Percentiles rank a stretch among this genome's conserved stretches.
Evolutionary conservation across 225 moss, liverwort and hornwort genomes (phyloP).

Genomic region (Climacium dendroides): DNA sequence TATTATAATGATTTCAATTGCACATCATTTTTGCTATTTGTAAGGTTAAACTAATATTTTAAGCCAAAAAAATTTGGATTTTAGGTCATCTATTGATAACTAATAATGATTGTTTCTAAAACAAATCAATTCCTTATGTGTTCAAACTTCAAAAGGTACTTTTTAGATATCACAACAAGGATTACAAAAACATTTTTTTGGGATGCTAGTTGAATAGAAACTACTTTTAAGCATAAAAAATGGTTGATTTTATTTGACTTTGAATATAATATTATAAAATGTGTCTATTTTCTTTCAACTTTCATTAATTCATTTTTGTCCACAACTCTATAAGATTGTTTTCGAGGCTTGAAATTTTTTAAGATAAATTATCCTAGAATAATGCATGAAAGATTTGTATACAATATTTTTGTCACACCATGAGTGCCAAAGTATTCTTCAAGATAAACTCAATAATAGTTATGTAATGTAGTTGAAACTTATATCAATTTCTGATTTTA

Average conservation of each 20-base stretch:
- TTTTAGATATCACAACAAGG: fast-evolving
- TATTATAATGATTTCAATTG: neutral
- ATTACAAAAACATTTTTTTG: neutral
- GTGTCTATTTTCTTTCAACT: neutral
- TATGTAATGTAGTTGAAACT: neutral
- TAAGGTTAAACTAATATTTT: neutral
- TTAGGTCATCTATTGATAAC: neutral
- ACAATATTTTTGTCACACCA: neutral
- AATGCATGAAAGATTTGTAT: neutral
- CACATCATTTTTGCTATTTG: neutral
- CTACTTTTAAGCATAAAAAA: neutral
- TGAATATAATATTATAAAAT: neutral
- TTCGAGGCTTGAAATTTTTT: neutral
- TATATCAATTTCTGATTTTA: neutral
- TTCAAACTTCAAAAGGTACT: neutral
- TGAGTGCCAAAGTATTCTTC: neutral
- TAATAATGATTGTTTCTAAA: neutral
- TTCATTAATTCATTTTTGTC: neutral
- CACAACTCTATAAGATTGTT: fast-evolving
- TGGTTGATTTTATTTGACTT: fast-evolving
- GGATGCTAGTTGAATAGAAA: neutral
- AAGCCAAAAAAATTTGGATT: neutral
- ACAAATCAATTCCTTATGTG: neutral
- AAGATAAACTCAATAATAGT: neutral
- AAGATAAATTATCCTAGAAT: neutral